Percentiles rank a stretch among this genome's conserved stretches.
phyloP scores from a whole-genome alignment of 768 basidiomycete genomes.

The Suillus weaverae region DNA sequence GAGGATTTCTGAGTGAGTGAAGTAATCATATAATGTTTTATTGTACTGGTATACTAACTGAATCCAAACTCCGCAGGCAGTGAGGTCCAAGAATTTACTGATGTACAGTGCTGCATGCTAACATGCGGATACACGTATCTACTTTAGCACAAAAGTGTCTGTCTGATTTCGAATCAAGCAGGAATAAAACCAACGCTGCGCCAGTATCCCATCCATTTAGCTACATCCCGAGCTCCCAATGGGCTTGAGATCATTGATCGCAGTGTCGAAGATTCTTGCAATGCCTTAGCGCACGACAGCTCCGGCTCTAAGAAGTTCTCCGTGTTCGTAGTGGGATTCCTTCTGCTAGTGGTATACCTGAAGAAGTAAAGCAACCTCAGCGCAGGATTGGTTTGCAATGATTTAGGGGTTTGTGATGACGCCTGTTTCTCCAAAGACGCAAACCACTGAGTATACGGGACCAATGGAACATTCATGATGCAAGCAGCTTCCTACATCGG shows the following conservation, averaged over 20 bases:
- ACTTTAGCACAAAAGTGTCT: not conserved
- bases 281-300: slow-evolving; percentile 7
- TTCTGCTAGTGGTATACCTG: not conserved
- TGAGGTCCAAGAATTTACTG: too few relatives aligned
- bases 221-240: not conserved
- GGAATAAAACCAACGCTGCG: slow-evolving; percentile 12
- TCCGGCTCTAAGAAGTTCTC: slow-evolving; percentile 6
- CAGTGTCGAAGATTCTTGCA: slow-evolving; percentile 4
- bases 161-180: not conserved
- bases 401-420: not conserved
- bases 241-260: not conserved
- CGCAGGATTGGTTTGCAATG: slow-evolving; percentile 6
- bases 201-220: slow-evolving; percentile 10
- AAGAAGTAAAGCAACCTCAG: slow-evolving; percentile 13
- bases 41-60: too few relatives aligned
- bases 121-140: not conserved
- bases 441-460: slow-evolving; percentile 34
- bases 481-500: slow-evolving; percentile 18
- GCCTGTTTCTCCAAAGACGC: slow-evolving; percentile 19
- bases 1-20: too few relatives aligned
- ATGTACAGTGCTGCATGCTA: too few relatives aligned
- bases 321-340: not conserved
- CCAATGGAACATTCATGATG: slow-evolving; percentile 26
- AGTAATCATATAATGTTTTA: too few relatives aligned
- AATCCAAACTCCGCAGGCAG: too few relatives aligned